A percentile compares a stretch with the other conserved stretches of the same genome.
phyloP scores from a whole-genome alignment of 176 grass and related monocot species.

The Pontederia crassipes region DNA sequence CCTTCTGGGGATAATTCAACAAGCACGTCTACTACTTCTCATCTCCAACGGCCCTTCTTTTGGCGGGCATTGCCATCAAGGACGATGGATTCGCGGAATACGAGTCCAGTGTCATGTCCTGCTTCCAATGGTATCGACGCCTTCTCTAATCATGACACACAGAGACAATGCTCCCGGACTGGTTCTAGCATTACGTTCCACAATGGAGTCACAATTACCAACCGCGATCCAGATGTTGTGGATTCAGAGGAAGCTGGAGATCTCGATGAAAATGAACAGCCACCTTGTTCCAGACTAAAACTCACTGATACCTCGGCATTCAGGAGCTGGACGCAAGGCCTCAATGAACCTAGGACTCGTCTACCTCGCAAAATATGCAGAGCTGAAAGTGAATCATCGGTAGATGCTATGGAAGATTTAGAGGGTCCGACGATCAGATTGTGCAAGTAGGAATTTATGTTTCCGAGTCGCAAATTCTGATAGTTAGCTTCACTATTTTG shows the following conservation, averaged over 20 bases:
- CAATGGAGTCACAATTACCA: slow-evolving; percentile 15
- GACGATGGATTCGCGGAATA: slow-evolving; percentile 14
- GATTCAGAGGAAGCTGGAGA: slow-evolving; percentile 23
- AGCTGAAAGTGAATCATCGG: slow-evolving; percentile 18
- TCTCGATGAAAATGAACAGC: background rate
- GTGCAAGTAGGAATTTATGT: slow-evolving; percentile 31
- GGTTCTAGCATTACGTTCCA: slow-evolving; percentile 30
- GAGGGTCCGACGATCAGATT: slow-evolving; percentile 57
- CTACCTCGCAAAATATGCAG: slow-evolving; percentile 45
- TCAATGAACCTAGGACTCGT: slow-evolving; percentile 30
- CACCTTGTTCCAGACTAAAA: slow-evolving; percentile 25
- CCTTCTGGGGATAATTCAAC: too few species aligned
- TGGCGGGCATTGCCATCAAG: background rate
- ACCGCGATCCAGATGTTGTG: slow-evolving; percentile 26
- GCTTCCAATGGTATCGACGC: slow-evolving; percentile 13
- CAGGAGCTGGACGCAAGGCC: background rate
- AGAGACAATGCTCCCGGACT: slow-evolving; percentile 32
- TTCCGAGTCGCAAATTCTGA: background rate
- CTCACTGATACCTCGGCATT: slow-evolving; percentile 1
- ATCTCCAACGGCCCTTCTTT: too few species aligned
- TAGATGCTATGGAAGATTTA: slow-evolving; percentile 12
- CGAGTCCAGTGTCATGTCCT: slow-evolving; percentile 10
- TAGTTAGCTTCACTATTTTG: background rate
- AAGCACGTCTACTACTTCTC: too few species aligned
- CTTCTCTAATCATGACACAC: background rate